Evolutionary conservation across 2,329 filamentous ascomycete species (phyloP).

Genomic region (Fusarium papillatum): DNA sequence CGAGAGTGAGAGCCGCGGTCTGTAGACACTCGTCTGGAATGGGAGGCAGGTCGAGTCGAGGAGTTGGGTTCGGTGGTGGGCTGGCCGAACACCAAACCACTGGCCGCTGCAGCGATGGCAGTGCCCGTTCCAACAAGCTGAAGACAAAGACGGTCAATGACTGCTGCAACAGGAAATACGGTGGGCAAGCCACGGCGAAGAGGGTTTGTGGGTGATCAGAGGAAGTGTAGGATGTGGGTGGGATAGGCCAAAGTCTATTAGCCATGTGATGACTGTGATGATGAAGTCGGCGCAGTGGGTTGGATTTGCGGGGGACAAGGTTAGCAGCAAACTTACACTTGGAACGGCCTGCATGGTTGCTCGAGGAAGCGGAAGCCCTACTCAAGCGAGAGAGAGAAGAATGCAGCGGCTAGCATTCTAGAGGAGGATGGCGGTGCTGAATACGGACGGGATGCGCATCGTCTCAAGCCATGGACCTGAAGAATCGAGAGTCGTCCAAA

Average conservation of each 20-base stretch:
- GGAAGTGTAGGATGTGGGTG: constrained; percentile 32
- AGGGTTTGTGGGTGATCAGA: constrained; percentile 35
- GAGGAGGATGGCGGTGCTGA: constrained; percentile 45
- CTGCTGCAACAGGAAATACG: constrained; percentile 36
- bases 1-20: constrained; percentile 50
- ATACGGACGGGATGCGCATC: constrained; percentile 46
- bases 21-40: constrained; percentile 47
- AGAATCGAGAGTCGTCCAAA: constrained; percentile 26
- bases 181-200: constrained; percentile 33
- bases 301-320: constrained; percentile 36
- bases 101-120: constrained; percentile 71
- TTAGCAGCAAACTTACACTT: constrained; percentile 57
- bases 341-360: constrained; percentile 68
- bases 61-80: constrained; percentile 58
- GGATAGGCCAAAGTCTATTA: constrained; percentile 43
- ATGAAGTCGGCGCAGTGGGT: constrained; percentile 31
- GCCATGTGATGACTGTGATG: constrained; percentile 38
- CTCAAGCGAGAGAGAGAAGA: constrained; percentile 53
- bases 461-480: constrained; percentile 45
- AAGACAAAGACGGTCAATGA: constrained; percentile 37
- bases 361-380: constrained; percentile 53
- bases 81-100: constrained; percentile 71
- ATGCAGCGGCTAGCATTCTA: constrained; percentile 52
- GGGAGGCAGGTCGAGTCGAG: constrained; percentile 44
- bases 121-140: constrained; percentile 74